Evolutionary conservation across 2,329 filamentous ascomycete genomes (phyloP).

Genomic region (Ophiostoma tasmaniense): DNA sequence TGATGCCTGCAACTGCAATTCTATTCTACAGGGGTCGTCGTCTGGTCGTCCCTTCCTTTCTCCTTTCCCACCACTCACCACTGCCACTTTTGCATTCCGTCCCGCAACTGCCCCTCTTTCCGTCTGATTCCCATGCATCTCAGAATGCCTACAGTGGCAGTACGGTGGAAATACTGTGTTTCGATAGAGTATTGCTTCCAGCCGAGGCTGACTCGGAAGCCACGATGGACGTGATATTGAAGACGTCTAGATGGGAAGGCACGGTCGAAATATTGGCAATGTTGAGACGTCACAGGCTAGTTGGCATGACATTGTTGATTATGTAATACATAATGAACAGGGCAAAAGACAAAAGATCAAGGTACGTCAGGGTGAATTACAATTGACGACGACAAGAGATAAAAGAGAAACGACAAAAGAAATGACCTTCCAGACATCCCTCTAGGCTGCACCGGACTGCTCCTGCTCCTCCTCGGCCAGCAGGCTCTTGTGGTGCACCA

Average conservation of each 20-base stretch:
- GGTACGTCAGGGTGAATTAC: too few relatives aligned
- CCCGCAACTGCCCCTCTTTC: constrained; percentile 2
- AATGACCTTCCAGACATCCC: background rate
- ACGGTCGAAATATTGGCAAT: background rate
- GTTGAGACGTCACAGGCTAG: background rate
- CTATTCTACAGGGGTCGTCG: background rate
- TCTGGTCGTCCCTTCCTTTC: background rate
- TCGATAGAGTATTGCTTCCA: background rate
- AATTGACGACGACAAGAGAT: background rate
- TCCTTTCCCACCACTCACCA: background rate
- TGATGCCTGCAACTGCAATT: background rate
- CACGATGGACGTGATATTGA: background rate
- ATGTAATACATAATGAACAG: background rate
- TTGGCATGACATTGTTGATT: background rate
- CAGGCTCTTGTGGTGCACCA: constrained; percentile 39
- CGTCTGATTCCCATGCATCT: background rate
- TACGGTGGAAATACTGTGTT: background rate
- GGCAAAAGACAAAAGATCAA: background rate
- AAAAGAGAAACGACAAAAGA: background rate
- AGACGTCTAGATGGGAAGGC: background rate
- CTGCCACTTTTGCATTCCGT: background rate
- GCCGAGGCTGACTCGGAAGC: background rate
- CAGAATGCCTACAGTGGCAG: background rate
- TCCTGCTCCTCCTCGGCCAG: background rate
- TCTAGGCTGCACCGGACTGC: constrained; percentile 1